Conservation (phyloP, 2,329 filamentous ascomycete species). For the Cladosporium sp. region DNA sequence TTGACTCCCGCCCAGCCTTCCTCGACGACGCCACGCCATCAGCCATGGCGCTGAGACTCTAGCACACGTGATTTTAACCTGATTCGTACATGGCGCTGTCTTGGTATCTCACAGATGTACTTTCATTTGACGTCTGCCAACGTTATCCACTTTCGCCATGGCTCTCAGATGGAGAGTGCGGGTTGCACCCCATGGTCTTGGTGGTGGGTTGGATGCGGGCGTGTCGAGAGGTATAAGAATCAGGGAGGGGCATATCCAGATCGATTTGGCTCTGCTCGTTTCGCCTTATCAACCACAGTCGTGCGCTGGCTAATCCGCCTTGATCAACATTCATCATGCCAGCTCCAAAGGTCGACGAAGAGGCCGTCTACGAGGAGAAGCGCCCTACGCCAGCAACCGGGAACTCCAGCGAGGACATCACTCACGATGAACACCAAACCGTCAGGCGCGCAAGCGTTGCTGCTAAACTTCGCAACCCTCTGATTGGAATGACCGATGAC, state of each 20-base stretch:
- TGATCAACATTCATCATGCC: constrained; percentile 13
- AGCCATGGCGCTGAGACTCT: constrained; percentile 12
- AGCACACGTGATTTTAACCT: not conserved
- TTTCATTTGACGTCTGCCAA: constrained; percentile 11
- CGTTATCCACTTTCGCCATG: constrained; percentile 7
- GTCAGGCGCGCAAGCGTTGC: constrained; percentile 15
- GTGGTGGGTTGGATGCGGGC: constrained; percentile 1
- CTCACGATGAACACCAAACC: constrained; percentile 8
- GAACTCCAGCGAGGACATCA: constrained; percentile 13
- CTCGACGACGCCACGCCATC: constrained; percentile 5
- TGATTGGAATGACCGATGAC: constrained; percentile 25
- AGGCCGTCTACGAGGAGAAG: constrained; percentile 12
- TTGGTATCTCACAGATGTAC: not conserved
- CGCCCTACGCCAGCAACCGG: constrained; percentile 9
- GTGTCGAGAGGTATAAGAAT: constrained; percentile 9
- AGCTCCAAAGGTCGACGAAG: constrained; percentile 11
- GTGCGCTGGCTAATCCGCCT: not conserved
- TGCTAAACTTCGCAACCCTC: constrained; percentile 25
- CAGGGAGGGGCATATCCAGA: not conserved
- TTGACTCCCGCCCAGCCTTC: constrained; percentile 2
- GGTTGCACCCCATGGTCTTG: constrained; percentile 9
- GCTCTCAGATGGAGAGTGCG: constrained; percentile 6
- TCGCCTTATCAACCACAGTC: not conserved
- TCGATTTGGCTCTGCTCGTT: not conserved
- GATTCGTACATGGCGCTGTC: not conserved